Percentiles rank a stretch among this genome's conserved stretches.
Evolutionary conservation across 2,329 filamentous ascomycete species (phyloP).

Genomic region (Aphanocladium album): DNA sequence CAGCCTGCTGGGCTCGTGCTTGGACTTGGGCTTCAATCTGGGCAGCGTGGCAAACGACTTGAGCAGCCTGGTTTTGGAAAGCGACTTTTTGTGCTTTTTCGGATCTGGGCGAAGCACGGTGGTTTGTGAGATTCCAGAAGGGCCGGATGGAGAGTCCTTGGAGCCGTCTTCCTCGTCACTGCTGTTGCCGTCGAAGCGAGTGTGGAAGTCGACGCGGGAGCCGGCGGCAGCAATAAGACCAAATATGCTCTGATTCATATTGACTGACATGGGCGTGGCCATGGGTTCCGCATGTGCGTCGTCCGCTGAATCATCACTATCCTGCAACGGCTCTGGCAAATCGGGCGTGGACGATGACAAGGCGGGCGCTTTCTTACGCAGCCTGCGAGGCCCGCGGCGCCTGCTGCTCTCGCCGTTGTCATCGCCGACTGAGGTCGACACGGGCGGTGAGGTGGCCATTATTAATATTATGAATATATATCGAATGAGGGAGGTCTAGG

Average conservation of each 20-base stretch:
- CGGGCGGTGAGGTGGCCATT: constrained; percentile 13
- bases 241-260: constrained; percentile 93
- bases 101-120: constrained; percentile 32
- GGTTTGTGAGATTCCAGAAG: constrained; percentile 35
- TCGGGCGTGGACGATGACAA: constrained; percentile 35
- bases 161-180: constrained; percentile 71
- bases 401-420: constrained; percentile 34
- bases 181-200: constrained; percentile 71
- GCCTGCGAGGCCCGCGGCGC: constrained; percentile 37
- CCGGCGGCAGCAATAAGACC: constrained; percentile 86
- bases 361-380: constrained; percentile 36
- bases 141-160: constrained; percentile 40
- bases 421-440: constrained; percentile 18
- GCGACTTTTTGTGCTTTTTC: constrained; percentile 48
- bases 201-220: constrained; percentile 74
- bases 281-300: constrained; percentile 39
- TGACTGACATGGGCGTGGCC: constrained; percentile 49
- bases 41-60: constrained; percentile 60
- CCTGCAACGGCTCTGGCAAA: constrained; percentile 49
- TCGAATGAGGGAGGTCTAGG: background rate
- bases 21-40: constrained; percentile 38
- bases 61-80: constrained; percentile 62
- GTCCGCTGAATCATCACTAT: constrained; percentile 44
- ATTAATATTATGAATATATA: background rate
- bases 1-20: constrained; percentile 36